Base-by-base conservation (phyloP, 345 rosid species). In the Populus davidiana region DNA sequence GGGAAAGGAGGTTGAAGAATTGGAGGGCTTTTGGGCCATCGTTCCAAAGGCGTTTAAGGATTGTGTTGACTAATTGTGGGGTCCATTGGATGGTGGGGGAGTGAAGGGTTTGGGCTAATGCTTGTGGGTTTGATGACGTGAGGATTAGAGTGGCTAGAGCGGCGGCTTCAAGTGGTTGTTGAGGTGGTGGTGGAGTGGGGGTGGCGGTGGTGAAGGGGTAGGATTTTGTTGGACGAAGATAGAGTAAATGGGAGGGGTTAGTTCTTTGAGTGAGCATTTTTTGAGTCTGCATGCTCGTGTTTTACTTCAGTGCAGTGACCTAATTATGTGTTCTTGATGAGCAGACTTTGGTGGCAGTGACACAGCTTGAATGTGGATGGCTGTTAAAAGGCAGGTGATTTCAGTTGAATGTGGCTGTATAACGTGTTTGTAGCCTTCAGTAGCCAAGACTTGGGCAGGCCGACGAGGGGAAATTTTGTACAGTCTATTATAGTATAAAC, bases 1-100 rank as follows among this genome's bases (percentile, higher is more conserved):
- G 75, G 5, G 70, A 50, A 75, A 95, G 88, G 78, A 87, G 72
- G 59, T 77, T 83, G 89, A 93, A 95, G 89, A 93, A 91, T 21
- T 88, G 87, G 49, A 93, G 90, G 62, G 98, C 97, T 81, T 86
- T 93, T 4, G 89, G 93, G 71, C 92, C 96, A 80, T 93, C 94
- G 73, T 93, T 92, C 99, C 98, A 93, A 43, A 91, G 89, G 43
- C 86, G 90, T 35, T 93, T 95, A 70, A 93, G 86, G 68, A 87
- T 76, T 7, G 87, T 61, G 84, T 93, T 85, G 43, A 93, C 98
- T 29, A 92, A 88, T 17, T 85, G 50, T 4, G 94, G 91, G 1
- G 89, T 89, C 96, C 97, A 95, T 0, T 71, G 79, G 75, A 89
- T 81, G 39, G 75, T 25, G 10, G 90, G 69, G 25, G 86, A 81